A percentile compares a stretch with the other conserved stretches of the same genome.
phyloP scores from a whole-genome alignment of 2,329 filamentous ascomycete species.

The Cordyceps cateniannulata region DNA sequence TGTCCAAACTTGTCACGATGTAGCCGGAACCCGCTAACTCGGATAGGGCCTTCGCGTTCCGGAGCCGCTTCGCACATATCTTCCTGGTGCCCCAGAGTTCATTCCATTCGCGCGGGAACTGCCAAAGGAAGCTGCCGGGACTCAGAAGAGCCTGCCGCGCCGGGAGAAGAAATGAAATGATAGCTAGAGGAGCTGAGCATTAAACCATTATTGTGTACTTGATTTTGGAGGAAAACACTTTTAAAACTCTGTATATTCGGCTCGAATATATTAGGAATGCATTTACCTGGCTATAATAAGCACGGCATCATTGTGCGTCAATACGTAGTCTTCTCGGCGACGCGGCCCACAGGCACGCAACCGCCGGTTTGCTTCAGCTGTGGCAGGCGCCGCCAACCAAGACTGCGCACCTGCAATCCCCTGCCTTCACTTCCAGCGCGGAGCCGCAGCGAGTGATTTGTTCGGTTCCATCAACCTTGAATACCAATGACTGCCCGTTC shows the following conservation, averaged over 20 bases:
- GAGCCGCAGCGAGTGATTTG: neutral
- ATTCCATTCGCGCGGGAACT: slow-evolving; percentile 83
- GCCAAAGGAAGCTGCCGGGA: slow-evolving; percentile 55
- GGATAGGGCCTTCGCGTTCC: slow-evolving; percentile 68
- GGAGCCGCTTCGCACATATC: slow-evolving; percentile 78
- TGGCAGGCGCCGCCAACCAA: too few species aligned
- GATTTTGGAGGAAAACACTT: neutral
- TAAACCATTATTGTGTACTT: neutral
- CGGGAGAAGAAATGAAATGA: slow-evolving; percentile 22
- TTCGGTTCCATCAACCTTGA: neutral
- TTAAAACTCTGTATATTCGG: neutral
- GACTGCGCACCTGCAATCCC: too few species aligned
- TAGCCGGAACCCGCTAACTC: neutral
- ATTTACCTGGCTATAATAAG: too few species aligned
- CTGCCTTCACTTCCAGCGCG: neutral
- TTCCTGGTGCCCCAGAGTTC: slow-evolving; percentile 84
- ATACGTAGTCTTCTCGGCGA: too few species aligned
- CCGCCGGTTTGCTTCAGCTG: too few species aligned
- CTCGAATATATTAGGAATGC: too few species aligned
- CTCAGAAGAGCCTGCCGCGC: slow-evolving; percentile 24
- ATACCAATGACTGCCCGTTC: neutral
- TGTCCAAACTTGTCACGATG: slow-evolving; percentile 22
- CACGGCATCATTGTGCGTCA: too few species aligned
- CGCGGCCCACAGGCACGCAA: too few species aligned
- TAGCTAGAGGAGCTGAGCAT: neutral